These are phyloP conservation scores for Psophocarpus tetragonolobus DNA, from an alignment of 306 rosid species.

Conservation along the genomic window DNA sequence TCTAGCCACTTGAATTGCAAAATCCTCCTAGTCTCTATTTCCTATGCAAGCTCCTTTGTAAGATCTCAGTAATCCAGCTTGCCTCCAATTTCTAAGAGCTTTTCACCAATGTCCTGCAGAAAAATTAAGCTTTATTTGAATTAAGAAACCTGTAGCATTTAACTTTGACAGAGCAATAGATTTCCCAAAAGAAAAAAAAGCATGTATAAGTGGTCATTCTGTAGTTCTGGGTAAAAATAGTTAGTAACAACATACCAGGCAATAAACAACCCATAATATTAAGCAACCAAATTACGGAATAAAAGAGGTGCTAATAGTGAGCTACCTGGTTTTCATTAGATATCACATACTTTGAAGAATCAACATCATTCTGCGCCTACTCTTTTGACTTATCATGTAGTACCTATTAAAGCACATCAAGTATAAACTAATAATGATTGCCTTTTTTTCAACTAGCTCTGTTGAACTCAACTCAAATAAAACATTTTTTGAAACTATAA, in stretches of 20 bases:
- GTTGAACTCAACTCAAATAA: too few relatives aligned
- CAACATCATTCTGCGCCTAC: constrained; percentile 66
- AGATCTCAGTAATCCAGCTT: constrained; percentile 78
- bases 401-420: constrained; percentile 52
- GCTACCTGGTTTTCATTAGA: constrained; percentile 77
- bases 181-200: too few relatives aligned
- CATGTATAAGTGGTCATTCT: too few relatives aligned
- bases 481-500: constrained; percentile 13
- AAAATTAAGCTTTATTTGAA: constrained; percentile 23
- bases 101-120: constrained; percentile 76
- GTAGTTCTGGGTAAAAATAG: too few relatives aligned
- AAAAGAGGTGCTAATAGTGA: constrained; percentile 3
- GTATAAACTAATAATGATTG: background rate
- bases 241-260: constrained; percentile 4
- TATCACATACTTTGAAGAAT: constrained; percentile 61
- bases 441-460: constrained; percentile 5
- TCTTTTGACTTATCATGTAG: constrained; percentile 89
- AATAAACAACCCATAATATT: background rate
- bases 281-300: background rate
- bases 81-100: constrained; percentile 78
- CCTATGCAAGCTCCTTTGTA: constrained; percentile 77
- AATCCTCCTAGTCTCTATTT: too few relatives aligned
- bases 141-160: too few relatives aligned
- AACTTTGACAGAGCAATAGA: too few relatives aligned
- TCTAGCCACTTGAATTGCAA: too few relatives aligned